phyloP scores from a whole-genome alignment of 2,329 filamentous ascomycete genomes.

The Davidsoniella virescens region DNA sequence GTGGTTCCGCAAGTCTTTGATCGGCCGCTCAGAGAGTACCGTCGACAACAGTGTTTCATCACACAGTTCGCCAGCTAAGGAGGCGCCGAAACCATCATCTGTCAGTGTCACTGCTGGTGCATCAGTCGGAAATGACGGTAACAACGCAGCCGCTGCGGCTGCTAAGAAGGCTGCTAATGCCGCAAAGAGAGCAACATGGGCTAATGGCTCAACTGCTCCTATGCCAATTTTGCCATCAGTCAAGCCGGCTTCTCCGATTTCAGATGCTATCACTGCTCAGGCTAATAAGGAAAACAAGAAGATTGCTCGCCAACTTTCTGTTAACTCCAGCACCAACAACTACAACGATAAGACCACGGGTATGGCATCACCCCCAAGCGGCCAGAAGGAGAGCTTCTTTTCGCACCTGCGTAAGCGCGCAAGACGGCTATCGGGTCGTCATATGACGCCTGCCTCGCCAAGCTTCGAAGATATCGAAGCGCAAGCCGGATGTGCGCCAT shows the following conservation, averaged over 20 bases:
- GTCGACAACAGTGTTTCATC: conserved; percentile 3
- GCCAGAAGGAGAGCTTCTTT: conserved; percentile 92
- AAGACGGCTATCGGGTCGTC: conserved; percentile 76
- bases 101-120: conserved; percentile 20
- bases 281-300: conserved; percentile 65
- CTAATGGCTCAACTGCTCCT: conserved; percentile 66
- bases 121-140: conserved; percentile 24
- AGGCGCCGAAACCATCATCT: conserved; percentile 30
- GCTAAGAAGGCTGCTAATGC: conserved; percentile 23
- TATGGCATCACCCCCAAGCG: conserved; percentile 58
- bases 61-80: conserved; percentile 23
- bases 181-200: conserved; percentile 84
- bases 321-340: conserved; percentile 83
- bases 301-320: conserved; percentile 83
- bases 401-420: conserved; percentile 91
- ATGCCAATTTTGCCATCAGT: conserved; percentile 96
- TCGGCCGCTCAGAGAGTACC: conserved; percentile 53
- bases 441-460: conserved; percentile 66
- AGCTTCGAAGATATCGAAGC: conserved; percentile 77
- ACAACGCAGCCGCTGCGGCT: conserved; percentile 26
- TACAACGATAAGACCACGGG: conserved; percentile 66
- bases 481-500: conserved; percentile 81
- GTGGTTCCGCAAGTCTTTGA: conserved; percentile 93
- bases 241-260: conserved; percentile 87
- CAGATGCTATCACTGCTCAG: conserved; percentile 80